Base-by-base conservation (phyloP, 495 filamentous ascomycete species). In the Cudoniella acicularis region DNA sequence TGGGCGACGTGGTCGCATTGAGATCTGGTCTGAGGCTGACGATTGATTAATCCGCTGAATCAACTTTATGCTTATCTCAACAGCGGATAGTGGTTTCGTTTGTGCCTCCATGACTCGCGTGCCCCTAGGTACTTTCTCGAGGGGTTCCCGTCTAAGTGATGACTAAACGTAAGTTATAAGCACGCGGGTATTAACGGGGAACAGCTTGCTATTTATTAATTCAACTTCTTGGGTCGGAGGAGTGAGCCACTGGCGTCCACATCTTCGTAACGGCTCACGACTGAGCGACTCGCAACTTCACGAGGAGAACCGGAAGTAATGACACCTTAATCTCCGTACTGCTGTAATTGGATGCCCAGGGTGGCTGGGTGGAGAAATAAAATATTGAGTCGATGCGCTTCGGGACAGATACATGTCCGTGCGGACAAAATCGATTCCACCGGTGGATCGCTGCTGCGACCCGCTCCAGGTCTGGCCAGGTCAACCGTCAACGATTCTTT, bases 51-150 rank as follows among this genome's bases (percentile, higher is more conserved):
- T 49, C 17, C 9, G 11, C 58, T 41, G 8, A 27, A 36, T 23
- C 20, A 49, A 49, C 17, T 49, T 49, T 49, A 49, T 49, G 47
- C 47, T 49, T 49, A 49, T 49, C 47, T 49, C 18, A 49, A 10
- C 47, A 3, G n/a, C n/a, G n/a, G n/a, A n/a, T n/a, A n/a, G n/a
- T n/a, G n/a, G n/a, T n/a, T n/a, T n/a, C n/a, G n/a, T n/a, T n/a
- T n/a, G n/a, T n/a, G n/a, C n/a, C n/a, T n/a, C n/a, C n/a, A n/a
- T n/a, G n/a, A n/a, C n/a, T n/a, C n/a, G n/a, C n/a, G n/a, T n/a
- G n/a, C n/a, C n/a, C n/a, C n/a, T n/a, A n/a, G n/a, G n/a, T n/a
- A n/a, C n/a, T n/a, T n/a, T n/a, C n/a, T n/a, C n/a, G n/a, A n/a
- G n/a, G n/a, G n/a, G n/a, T n/a, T n/a, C n/a, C n/a, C n/a, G n/a